Evolutionary conservation across 2,329 filamentous ascomycete species (phyloP), one percentile per base, ranked within the genome.

Genomic region (Pleoardoris graminearum): DNA sequence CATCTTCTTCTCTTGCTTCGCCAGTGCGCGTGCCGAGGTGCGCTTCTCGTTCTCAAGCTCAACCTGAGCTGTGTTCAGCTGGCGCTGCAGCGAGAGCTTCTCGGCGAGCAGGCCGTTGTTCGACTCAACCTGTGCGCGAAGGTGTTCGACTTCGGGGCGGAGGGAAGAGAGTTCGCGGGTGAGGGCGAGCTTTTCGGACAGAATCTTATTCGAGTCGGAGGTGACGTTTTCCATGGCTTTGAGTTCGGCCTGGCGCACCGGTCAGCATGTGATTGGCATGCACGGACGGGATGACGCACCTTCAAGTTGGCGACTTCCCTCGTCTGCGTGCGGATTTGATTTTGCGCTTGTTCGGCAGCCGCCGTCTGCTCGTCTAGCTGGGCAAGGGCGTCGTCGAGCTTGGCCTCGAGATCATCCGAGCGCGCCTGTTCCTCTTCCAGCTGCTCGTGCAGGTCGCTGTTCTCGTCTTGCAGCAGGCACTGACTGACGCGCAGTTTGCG

Each of bases 31-130:
- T 60, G 86, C 83, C 7, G 82, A 78, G 3, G 85, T 81, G n/a
- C 85, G 83, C 70, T 85, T 93, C 69, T 94, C 90, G 60, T 89
- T 90, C 59, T 92, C 90, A 2, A 96, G 80, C 62, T 96, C 89
- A 37, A 90, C 85, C 70, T 96, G 89, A 2, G 92, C 73, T 1
- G 87, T 85, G 65, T 82, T 87, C 23, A 96, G 73, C 72, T 94
- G 89, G 41, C 89, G 86, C 67, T 94, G 87, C 12, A 97, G 75
- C 1, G 87, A 82, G 39, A 93, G 79, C 71, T 95, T 96, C 68
- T 96, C 91, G 1, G 87, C 80, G 14, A 95, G 78, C 10, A 90
- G 77, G 2, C 82, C 80, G 65, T 91, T 86, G 48, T 92, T 85
- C 12, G 79, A 78, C 27, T 76, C 72, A 17, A 77, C 78, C 67